These are phyloP conservation scores for Astrothelium macrocarpum DNA, from an alignment of 495 filamentous ascomycete genomes.

Conservation along the genomic window DNA sequence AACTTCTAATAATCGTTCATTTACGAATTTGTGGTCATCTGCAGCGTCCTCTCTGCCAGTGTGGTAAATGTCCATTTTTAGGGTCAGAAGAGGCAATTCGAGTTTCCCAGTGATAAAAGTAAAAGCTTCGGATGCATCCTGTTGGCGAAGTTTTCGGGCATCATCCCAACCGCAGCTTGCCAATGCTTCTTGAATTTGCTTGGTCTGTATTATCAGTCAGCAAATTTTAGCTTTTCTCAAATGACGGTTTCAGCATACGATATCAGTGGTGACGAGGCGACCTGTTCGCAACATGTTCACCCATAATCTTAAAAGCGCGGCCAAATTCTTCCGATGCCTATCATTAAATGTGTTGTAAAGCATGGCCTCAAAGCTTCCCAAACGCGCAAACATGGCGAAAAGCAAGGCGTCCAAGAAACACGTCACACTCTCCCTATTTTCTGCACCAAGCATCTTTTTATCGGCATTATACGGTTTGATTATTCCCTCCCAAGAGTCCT, in stretches of 20 bases:
- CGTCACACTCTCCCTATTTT: slow-evolving; percentile 75
- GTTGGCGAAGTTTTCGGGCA: slow-evolving; percentile 63
- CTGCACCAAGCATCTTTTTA: slow-evolving; percentile 69
- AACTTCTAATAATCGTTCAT: slow-evolving; percentile 85
- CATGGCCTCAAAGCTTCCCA: slow-evolving; percentile 87
- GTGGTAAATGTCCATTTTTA: slow-evolving; percentile 94
- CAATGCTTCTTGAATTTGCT: slow-evolving; percentile 70
- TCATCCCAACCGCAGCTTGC: slow-evolving; percentile 89
- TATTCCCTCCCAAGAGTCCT: slow-evolving; percentile 72
- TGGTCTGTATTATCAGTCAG: slow-evolving; percentile 46
- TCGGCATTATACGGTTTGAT: slow-evolving; percentile 61
- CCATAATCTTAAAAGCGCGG: slow-evolving; percentile 71
- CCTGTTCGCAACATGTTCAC: slow-evolving; percentile 84
- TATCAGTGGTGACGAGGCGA: slow-evolving; percentile 72
- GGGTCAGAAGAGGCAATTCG: slow-evolving; percentile 74
- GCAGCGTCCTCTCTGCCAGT: slow-evolving; percentile 69
- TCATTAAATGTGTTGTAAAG: slow-evolving; percentile 61
- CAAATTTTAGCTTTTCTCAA: not conserved
- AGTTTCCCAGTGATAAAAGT: slow-evolving; percentile 85
- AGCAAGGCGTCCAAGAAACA: slow-evolving; percentile 90
- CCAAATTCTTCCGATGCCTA: slow-evolving; percentile 61
- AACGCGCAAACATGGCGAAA: slow-evolving; percentile 89
- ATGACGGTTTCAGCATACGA: slow-evolving; percentile 46
- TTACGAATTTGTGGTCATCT: slow-evolving; percentile 89
- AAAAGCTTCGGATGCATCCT: slow-evolving; percentile 93